Conservation (phyloP, 352 stramenopile genomes). For the Pythium monospermum region DNA sequence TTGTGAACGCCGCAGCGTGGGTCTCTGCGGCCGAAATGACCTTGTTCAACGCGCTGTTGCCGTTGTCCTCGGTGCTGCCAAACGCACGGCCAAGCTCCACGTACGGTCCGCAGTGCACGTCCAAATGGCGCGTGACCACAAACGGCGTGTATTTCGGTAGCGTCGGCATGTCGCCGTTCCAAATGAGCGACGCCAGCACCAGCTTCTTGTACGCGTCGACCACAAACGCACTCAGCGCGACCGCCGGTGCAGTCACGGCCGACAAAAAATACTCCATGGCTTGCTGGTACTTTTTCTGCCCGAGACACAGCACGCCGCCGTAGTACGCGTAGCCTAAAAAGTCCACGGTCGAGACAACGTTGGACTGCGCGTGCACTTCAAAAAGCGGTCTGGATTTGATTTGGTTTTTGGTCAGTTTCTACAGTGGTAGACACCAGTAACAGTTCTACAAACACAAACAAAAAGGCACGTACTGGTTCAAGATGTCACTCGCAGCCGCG, state of each 20-base stretch:
- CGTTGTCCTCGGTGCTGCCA: slow-evolving; percentile 32
- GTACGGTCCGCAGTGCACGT: slow-evolving; percentile 63
- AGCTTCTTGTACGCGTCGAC: slow-evolving; percentile 85
- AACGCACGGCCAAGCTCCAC: slow-evolving; percentile 52
- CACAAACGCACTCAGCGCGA: slow-evolving; percentile 70
- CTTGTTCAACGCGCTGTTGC: no score
- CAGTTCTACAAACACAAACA: neutral
- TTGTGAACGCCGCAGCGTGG: slow-evolving; percentile 41
- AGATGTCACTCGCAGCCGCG: slow-evolving; percentile 54
- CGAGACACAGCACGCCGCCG: slow-evolving; percentile 63
- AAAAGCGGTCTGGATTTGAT: slow-evolving; percentile 45
- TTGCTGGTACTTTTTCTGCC: slow-evolving; percentile 72
- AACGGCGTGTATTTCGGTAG: slow-evolving; percentile 82
- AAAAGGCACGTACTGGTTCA: slow-evolving; percentile 60
- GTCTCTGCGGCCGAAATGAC: slow-evolving; percentile 31
- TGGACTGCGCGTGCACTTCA: slow-evolving; percentile 59
- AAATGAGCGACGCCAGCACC: slow-evolving; percentile 60
- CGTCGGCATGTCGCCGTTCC: slow-evolving; percentile 37
- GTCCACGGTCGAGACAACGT: slow-evolving; percentile 51
- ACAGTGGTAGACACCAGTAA: neutral
- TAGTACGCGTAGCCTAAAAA: slow-evolving; percentile 85
- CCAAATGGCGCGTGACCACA: slow-evolving; percentile 63
- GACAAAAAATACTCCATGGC: slow-evolving; percentile 71
- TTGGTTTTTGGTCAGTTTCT: neutral
- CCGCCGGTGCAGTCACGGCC: slow-evolving; percentile 63